Percentiles rank a stretch among this genome's conserved stretches.
These are phyloP conservation scores for Sporobolomyces roseus DNA, from an alignment of 768 basidiomycete genomes.

Conservation along the genomic window DNA sequence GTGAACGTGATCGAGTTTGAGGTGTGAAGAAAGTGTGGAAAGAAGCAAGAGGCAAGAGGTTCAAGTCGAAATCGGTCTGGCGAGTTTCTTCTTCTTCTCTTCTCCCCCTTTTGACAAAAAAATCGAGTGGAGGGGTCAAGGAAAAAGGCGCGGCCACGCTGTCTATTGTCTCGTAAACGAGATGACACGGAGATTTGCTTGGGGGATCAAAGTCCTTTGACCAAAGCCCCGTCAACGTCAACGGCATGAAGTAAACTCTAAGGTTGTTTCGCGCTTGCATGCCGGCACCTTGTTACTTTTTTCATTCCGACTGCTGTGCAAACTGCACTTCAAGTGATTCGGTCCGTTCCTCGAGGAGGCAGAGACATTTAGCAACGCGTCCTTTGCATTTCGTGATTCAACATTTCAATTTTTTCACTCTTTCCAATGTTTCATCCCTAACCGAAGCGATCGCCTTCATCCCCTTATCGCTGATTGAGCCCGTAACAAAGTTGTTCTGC, in stretches of 20 bases:
- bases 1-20: not conserved
- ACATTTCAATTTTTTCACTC: not conserved
- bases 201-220: not conserved
- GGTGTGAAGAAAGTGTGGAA: not conserved
- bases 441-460: not conserved
- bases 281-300: too few species aligned
- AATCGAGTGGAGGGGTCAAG: not conserved
- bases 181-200: slow-evolving; percentile 10
- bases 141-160: slow-evolving; percentile 2
- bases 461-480: too few species aligned
- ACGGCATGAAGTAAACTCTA: too few species aligned
- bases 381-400: not conserved
- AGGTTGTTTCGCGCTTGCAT: too few species aligned
- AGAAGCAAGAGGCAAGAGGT: not conserved
- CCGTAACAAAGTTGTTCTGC: too few species aligned
- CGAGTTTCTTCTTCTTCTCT: not conserved
- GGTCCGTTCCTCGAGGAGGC: not conserved
- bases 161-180: not conserved
- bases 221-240: slow-evolving; percentile 2
- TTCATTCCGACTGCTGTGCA: too few species aligned
- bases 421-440: not conserved
- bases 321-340: too few species aligned
- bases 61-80: not conserved
- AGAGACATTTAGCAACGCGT: not conserved
- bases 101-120: not conserved